Percentiles rank a stretch among this genome's conserved stretches.
Evolutionary conservation across 208 protist species (phyloP).

Genomic region (Acanthamoeba divionensis): DNA sequence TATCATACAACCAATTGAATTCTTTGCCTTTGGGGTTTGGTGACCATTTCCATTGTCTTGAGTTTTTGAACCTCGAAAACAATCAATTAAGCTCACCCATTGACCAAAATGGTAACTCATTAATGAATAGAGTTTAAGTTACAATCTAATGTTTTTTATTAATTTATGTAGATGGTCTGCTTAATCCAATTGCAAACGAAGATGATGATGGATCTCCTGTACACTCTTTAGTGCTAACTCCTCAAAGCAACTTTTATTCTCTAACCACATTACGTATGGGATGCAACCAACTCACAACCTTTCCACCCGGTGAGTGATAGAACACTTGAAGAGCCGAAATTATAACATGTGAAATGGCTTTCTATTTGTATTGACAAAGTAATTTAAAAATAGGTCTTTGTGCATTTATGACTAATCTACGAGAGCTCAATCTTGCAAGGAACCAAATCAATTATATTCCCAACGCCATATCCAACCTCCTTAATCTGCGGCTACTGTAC

Average conservation of each 20-base stretch:
- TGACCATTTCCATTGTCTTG: conserved; percentile 12
- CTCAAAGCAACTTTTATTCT: not conserved
- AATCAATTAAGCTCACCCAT: conserved; percentile 42
- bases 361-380: too few species aligned
- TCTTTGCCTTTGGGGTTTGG: not conserved
- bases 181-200: conserved; percentile 34
- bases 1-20: conserved; percentile 27
- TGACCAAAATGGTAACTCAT: not conserved
- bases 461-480: not conserved
- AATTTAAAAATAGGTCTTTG: conserved; percentile 23
- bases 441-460: conserved; percentile 39
- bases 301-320: not conserved
- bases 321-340: not conserved
- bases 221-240: not conserved
- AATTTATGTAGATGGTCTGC: not conserved
- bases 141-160: not conserved
- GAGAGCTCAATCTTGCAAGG: conserved; percentile 13
- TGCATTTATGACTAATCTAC: not conserved
- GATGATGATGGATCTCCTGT: not conserved
- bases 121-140: too few species aligned
- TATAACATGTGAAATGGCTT: not conserved
- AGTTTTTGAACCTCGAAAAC: conserved; percentile 50
- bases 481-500: conserved; percentile 3
- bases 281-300: conserved; percentile 31
- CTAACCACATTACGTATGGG: not conserved